A percentile compares a stretch with the other conserved stretches of the same genome.
phyloP scores from a whole-genome alignment of 78 protist genomes.

The Protostelium mycophagum region DNA sequence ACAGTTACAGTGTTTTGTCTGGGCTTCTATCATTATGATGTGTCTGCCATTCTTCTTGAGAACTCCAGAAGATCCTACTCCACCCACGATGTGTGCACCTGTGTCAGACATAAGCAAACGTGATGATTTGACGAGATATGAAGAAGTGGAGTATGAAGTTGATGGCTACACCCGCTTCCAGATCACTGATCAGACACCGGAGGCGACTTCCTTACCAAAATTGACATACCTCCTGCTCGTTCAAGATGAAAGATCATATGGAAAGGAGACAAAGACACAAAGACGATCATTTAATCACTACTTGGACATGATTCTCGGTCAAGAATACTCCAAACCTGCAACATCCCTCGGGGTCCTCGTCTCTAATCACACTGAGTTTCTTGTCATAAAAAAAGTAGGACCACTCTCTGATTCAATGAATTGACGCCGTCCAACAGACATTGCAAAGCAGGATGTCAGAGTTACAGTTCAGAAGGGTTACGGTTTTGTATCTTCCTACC shows the following conservation, averaged over 20 bases:
- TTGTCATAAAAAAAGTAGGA: neutral
- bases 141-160: no score
- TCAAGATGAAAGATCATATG: neutral
- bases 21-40: no score
- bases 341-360: neutral
- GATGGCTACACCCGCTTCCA: no score
- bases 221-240: no score
- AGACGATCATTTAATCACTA: neutral
- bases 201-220: no score
- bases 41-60: no score
- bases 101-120: no score
- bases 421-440: neutral
- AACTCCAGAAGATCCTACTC: no score
- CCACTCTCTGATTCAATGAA: neutral
- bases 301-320: neutral
- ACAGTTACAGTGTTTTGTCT: no score
- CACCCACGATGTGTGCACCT: no score
- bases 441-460: neutral
- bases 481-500: neutral
- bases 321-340: neutral
- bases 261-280: neutral
- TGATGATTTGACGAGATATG: no score
- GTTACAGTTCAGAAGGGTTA: neutral
- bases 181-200: no score
- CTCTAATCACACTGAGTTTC: neutral